phyloP scores from a whole-genome alignment of 345 rosid species.

The Fremontodendron californicum region DNA sequence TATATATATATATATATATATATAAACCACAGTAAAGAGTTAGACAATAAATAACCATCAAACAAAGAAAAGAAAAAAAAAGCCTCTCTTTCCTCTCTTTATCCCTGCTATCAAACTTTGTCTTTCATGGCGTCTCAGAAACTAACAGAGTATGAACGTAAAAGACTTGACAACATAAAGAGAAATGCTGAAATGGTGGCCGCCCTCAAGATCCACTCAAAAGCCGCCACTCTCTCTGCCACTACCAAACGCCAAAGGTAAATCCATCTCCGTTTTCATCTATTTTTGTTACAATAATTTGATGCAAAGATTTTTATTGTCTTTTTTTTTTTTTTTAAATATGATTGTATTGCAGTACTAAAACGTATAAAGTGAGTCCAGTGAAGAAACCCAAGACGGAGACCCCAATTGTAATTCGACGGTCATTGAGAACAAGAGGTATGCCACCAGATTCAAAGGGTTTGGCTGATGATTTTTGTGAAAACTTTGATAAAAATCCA shows the following conservation, averaged over 20 bases:
- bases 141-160: constrained; percentile 74
- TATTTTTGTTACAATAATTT: neutral
- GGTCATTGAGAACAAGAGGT: constrained; percentile 66
- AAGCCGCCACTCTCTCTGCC: constrained; percentile 50
- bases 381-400: constrained; percentile 43
- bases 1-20: too few relatives aligned
- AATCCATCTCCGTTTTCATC: neutral
- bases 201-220: constrained; percentile 58
- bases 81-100: neutral
- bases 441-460: constrained; percentile 56
- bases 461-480: constrained; percentile 27
- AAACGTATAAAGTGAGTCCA: constrained; percentile 38
- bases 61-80: neutral
- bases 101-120: neutral
- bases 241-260: constrained; percentile 53
- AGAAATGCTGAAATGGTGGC: constrained; percentile 76
- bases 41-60: neutral
- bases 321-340: neutral
- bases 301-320: neutral
- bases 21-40: too few relatives aligned
- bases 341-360: constrained; percentile 32
- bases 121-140: constrained; percentile 50
- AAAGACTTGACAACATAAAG: constrained; percentile 68
- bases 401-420: constrained; percentile 49
- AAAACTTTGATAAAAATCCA: neutral